A percentile compares a stretch with the other conserved stretches of the same genome.
These are phyloP conservation scores for Aspergillus wentii DNA, from an alignment of 495 filamentous ascomycete genomes.

Conservation along the genomic window DNA sequence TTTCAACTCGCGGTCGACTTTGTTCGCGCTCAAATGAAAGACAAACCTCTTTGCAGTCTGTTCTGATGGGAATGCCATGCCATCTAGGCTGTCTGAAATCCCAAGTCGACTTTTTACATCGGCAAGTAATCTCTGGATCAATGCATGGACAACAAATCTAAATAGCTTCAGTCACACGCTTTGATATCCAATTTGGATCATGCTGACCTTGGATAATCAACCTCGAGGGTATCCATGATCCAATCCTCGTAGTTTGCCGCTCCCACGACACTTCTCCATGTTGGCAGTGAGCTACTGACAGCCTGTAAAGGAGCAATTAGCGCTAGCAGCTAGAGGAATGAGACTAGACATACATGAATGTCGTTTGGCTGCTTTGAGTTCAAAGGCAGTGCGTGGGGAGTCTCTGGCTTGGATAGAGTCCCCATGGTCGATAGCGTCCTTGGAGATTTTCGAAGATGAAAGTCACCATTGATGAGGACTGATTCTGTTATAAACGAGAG, in stretches of 20 bases:
- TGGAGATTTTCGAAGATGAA: too few species aligned
- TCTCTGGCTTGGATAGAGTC: too few species aligned
- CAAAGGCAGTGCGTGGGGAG: too few species aligned
- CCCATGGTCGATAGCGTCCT: too few species aligned
- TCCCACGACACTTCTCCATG: not conserved
- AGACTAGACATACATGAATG: too few species aligned
- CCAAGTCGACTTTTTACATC: not conserved
- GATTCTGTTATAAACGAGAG: too few species aligned
- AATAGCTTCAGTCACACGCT: not conserved
- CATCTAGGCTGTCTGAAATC: not conserved
- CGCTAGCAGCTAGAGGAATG: too few species aligned
- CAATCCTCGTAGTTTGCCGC: not conserved
- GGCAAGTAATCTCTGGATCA: not conserved
- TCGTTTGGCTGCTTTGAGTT: too few species aligned
- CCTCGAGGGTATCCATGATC: not conserved
- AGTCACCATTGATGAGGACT: too few species aligned
- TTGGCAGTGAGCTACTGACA: slow-evolving; percentile 1
- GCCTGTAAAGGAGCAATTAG: not conserved
- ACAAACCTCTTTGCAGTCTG: not conserved
- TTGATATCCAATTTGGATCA: not conserved
- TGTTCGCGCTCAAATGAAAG: not conserved
- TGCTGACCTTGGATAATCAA: not conserved
- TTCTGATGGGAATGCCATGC: not conserved
- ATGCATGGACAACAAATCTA: not conserved
- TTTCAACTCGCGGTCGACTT: not conserved